Evolutionary conservation across 805 yeast species (phyloP).

Genomic region (Candida orba): DNA sequence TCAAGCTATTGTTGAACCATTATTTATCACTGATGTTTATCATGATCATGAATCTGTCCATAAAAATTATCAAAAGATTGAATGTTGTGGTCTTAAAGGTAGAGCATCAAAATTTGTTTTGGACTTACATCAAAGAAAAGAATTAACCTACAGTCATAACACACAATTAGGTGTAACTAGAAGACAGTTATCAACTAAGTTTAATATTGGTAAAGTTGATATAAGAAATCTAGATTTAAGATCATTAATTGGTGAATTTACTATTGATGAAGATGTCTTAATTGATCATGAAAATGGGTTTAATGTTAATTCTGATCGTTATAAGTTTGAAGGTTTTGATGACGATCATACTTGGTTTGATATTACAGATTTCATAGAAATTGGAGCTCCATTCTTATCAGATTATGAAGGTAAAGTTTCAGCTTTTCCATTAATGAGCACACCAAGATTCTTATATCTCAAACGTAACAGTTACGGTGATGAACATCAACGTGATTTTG

Average conservation of each 20-base stretch:
- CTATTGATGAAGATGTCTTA: constrained; percentile 15
- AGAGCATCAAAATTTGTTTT: constrained; percentile 46
- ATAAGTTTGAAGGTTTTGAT: constrained; percentile 38
- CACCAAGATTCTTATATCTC: constrained; percentile 64
- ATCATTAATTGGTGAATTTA: constrained; percentile 42
- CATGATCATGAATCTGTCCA: constrained; percentile 37
- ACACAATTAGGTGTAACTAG: constrained; percentile 41
- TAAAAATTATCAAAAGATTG: constrained; percentile 33
- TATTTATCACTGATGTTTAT: constrained; percentile 69
- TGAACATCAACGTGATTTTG: constrained; percentile 31
- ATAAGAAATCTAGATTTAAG: constrained; percentile 53
- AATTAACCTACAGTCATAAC: constrained; percentile 36
- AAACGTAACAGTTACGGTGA: constrained; percentile 52
- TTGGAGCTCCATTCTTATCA: constrained; percentile 34
- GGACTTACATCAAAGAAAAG: constrained; percentile 62
- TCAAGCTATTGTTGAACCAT: constrained; percentile 61
- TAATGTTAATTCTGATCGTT: constrained; percentile 4
- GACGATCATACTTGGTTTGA: constrained; percentile 58
- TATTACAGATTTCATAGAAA: constrained; percentile 52
- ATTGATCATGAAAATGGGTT: constrained; percentile 10
- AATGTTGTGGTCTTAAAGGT: constrained; percentile 63
- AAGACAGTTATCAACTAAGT: constrained; percentile 46
- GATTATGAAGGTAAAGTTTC: constrained; percentile 35
- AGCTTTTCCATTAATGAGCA: constrained; percentile 54
- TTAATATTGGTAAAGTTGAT: constrained; percentile 59